Percentiles rank a stretch among this genome's conserved stretches.
Conservation (phyloP, 163 green algal genomes). For the Volvox carteri region DNA sequence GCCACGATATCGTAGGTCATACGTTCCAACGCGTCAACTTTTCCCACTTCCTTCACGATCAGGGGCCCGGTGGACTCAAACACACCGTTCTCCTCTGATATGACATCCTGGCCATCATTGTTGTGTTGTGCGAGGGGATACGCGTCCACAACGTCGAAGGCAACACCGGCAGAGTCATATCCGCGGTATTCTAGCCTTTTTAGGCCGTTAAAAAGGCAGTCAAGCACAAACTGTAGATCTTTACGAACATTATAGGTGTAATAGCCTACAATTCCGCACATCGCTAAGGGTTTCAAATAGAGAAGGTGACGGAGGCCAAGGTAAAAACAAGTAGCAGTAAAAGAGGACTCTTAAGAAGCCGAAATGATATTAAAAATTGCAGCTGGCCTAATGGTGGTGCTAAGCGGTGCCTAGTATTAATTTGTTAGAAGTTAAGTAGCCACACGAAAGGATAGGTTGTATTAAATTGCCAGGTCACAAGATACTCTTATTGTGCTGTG, state of each 20-base stretch:
- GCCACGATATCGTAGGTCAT: conserved; percentile 59
- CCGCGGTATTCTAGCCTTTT: conserved; percentile 96
- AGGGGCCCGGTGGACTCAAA: conserved; percentile 46
- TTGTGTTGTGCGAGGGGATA: conserved; percentile 13
- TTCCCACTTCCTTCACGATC: conserved; percentile 82
- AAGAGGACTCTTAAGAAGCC: too few relatives aligned
- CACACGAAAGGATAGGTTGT: too few relatives aligned
- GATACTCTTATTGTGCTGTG: too few relatives aligned
- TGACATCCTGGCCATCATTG: conserved; percentile 26
- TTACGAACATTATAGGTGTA: conserved; percentile 79
- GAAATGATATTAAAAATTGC: too few relatives aligned
- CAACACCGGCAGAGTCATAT: conserved; percentile 94
- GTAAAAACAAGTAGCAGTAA: too few relatives aligned
- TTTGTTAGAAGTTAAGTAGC: too few relatives aligned
- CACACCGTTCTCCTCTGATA: conserved; percentile 62
- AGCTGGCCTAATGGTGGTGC: too few relatives aligned
- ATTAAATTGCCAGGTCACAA: too few relatives aligned
- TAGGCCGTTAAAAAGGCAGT: conserved; percentile 94
- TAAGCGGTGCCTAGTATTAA: too few relatives aligned
- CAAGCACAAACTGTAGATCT: conserved; percentile 82
- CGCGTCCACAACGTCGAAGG: conserved; percentile 67
- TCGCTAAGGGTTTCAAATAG: conserved; percentile 40
- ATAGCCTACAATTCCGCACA: conserved; percentile 90
- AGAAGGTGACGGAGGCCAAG: too few relatives aligned
- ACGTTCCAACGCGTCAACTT: conserved; percentile 90